These are phyloP conservation scores for Cornus controversa DNA, from an alignment of 148 eudicot species.

Conservation along the genomic window DNA sequence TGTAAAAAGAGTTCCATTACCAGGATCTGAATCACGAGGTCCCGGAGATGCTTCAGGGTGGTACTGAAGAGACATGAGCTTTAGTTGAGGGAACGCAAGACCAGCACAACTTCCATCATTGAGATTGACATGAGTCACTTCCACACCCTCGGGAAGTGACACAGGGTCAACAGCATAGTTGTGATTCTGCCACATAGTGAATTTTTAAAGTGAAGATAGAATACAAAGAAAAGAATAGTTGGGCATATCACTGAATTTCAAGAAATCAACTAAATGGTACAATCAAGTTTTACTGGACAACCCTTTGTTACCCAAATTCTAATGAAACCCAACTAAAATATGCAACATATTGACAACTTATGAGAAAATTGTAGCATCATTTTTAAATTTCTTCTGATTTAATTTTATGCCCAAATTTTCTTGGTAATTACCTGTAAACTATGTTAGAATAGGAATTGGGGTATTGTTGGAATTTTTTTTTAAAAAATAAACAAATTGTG, in stretches of 20 bases:
- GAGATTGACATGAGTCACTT: slow-evolving; percentile 86
- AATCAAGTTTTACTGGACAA: not conserved
- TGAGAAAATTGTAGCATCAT: too few relatives aligned
- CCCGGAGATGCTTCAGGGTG: slow-evolving; percentile 99
- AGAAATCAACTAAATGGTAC: slow-evolving; percentile 1
- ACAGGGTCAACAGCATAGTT: slow-evolving; percentile 89
- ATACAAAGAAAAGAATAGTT: not conserved
- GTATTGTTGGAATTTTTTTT: too few relatives aligned
- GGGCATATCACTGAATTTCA: not conserved
- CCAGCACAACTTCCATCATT: slow-evolving; percentile 96
- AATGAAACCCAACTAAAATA: too few relatives aligned
- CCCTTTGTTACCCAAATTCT: too few relatives aligned
- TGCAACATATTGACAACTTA: too few relatives aligned
- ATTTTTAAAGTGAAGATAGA: not conserved
- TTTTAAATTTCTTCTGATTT: too few relatives aligned
- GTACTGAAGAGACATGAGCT: slow-evolving; percentile 90
- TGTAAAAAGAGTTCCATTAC: slow-evolving; percentile 21
- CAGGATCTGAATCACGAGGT: slow-evolving; percentile 90
- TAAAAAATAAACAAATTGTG: too few relatives aligned
- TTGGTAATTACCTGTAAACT: too few relatives aligned
- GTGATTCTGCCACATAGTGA: slow-evolving; percentile 60
- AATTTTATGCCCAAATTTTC: too few relatives aligned
- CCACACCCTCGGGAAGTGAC: slow-evolving; percentile 81
- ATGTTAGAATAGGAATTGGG: too few relatives aligned
- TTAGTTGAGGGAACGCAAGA: slow-evolving; percentile 68